phyloP scores from a whole-genome alignment of 345 rosid genomes.

The Salix udensis region DNA sequence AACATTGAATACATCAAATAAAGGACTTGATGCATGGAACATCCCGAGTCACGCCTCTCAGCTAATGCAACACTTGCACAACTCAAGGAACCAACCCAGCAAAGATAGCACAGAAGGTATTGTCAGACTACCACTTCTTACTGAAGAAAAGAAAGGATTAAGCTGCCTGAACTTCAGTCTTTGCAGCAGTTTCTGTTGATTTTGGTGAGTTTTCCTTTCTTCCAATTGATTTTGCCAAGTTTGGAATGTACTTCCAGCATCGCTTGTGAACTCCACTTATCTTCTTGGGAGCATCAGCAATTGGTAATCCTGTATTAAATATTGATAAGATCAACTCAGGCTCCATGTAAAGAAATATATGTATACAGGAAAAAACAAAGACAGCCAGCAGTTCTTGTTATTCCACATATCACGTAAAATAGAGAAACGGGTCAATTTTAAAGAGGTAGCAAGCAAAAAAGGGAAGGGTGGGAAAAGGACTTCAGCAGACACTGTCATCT shows the following conservation, averaged over 20 bases:
- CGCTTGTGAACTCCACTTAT: slow-evolving; percentile 89
- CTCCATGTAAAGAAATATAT: not conserved
- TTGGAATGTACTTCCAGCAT: slow-evolving; percentile 83
- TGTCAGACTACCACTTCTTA: not conserved
- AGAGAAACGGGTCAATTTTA: not conserved
- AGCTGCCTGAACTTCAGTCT: slow-evolving; percentile 47
- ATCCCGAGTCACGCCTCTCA: not conserved
- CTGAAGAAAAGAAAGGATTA: slow-evolving; percentile 26
- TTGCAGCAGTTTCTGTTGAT: slow-evolving; percentile 38
- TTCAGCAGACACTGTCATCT: not conserved
- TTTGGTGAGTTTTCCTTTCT: slow-evolving; percentile 14
- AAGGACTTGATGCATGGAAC: not conserved
- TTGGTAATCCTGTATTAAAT: slow-evolving; percentile 50
- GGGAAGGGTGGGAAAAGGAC: not conserved
- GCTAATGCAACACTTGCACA: slow-evolving; percentile 1
- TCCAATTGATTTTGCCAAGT: slow-evolving; percentile 35
- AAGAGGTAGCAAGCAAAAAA: not conserved
- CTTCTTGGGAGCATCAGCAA: slow-evolving; percentile 76
- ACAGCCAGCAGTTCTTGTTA: not conserved
- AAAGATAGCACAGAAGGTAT: not conserved
- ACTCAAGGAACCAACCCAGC: not conserved
- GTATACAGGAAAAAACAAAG: not conserved
- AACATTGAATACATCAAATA: not conserved
- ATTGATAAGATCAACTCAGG: slow-evolving; percentile 12
- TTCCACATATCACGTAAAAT: not conserved